Conservation (phyloP, 2,329 filamentous ascomycete species). For the Orbilia brochopaga region DNA sequence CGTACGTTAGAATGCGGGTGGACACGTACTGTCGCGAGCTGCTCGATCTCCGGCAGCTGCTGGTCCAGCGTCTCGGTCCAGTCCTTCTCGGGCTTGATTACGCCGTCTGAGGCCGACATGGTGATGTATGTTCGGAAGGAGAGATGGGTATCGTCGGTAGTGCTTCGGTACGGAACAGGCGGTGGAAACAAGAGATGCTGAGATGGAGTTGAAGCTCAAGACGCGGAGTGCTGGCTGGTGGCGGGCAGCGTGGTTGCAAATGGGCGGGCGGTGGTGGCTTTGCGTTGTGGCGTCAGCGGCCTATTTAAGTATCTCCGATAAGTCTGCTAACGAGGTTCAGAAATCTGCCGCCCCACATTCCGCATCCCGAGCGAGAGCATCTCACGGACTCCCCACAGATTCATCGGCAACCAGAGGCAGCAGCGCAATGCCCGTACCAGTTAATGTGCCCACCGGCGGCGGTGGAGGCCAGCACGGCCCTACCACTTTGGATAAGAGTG, state of each 20-base stretch:
- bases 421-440: slow-evolving; percentile 51
- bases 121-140: slow-evolving; percentile 20
- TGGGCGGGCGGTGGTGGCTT: no score
- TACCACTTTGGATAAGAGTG: slow-evolving; percentile 66
- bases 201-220: slow-evolving; percentile 18
- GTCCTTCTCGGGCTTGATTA: slow-evolving; percentile 77
- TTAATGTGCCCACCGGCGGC: slow-evolving; percentile 40
- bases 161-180: slow-evolving; percentile 10
- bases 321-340: no score
- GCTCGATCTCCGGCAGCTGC: slow-evolving; percentile 86
- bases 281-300: no score
- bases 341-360: no score
- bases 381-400: no score
- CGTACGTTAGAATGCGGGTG: slow-evolving; percentile 55
- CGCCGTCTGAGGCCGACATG: slow-evolving; percentile 56
- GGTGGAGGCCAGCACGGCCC: slow-evolving; percentile 58
- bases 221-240: slow-evolving; percentile 24
- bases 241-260: slow-evolving; percentile 6
- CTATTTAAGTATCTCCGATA: no score
- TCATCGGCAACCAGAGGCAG: no score
- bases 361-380: no score
- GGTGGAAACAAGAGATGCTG: slow-evolving; percentile 3
- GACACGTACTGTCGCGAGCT: slow-evolving; percentile 76
- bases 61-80: slow-evolving; percentile 95
- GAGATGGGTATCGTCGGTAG: neutral